A percentile compares a stretch with the other conserved stretches of the same genome.
phyloP scores from a whole-genome alignment of 768 basidiomycete genomes.

The Boletus huronensis region DNA sequence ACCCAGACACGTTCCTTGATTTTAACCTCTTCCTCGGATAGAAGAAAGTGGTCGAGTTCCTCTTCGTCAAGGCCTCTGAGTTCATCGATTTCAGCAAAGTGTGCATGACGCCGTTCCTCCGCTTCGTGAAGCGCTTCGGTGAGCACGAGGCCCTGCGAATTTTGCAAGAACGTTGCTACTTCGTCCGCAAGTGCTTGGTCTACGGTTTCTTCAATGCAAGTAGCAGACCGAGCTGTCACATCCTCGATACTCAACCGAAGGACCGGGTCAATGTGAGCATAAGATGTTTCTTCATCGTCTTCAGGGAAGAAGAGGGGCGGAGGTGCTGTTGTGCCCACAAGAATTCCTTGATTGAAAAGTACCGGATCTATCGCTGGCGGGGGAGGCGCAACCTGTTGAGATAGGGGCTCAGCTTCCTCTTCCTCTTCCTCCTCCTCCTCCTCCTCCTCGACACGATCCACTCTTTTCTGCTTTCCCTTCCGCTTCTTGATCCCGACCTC shows the following conservation, averaged over 20 bases:
- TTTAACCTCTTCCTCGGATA: constrained; percentile 76
- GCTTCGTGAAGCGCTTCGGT: constrained; percentile 63
- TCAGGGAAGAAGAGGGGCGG: constrained; percentile 44
- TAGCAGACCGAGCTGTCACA: constrained; percentile 16
- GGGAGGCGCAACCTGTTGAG: constrained; percentile 19
- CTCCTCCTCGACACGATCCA: constrained; percentile 36
- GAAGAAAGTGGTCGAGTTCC: constrained; percentile 77
- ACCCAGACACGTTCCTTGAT: constrained; percentile 94
- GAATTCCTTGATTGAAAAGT: constrained; percentile 64
- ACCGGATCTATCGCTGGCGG: constrained; percentile 48
- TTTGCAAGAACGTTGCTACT: constrained; percentile 62
- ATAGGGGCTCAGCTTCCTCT: constrained; percentile 15
- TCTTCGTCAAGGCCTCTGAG: constrained; percentile 83
- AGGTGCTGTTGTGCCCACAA: constrained; percentile 47
- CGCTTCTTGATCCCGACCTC: constrained; percentile 29
- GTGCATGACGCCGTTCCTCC: constrained; percentile 57
- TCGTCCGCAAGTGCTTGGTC: constrained; percentile 65
- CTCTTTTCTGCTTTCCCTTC: constrained; percentile 39
- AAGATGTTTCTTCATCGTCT: constrained; percentile 37
- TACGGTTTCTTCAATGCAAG: constrained; percentile 56
- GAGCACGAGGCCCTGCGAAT: constrained; percentile 56
- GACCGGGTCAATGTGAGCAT: constrained; percentile 55
- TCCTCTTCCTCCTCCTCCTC: constrained; percentile 34
- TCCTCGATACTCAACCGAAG: constrained; percentile 35
- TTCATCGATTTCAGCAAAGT: constrained; percentile 51